A percentile compares a stretch with the other conserved stretches of the same genome.
Evolutionary conservation across 2,329 filamentous ascomycete species (phyloP).

Genomic region (Paecilomyces fulvus): DNA sequence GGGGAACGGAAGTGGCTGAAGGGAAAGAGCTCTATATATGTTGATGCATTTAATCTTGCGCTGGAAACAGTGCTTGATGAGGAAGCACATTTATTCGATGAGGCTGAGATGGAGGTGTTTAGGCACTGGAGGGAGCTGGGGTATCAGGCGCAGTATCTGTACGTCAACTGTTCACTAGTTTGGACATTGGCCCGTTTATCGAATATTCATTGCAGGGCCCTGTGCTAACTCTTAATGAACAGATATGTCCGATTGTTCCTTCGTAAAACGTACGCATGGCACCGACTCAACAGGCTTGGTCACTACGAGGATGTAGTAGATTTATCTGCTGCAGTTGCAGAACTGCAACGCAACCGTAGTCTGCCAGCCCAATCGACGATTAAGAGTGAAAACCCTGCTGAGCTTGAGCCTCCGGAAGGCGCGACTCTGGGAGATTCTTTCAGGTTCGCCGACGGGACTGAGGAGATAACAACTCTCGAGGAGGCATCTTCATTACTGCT

Average conservation of each 20-base stretch:
- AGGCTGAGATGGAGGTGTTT: conserved; percentile 70
- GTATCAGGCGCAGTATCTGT: conserved; percentile 90
- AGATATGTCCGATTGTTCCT: conserved; percentile 90
- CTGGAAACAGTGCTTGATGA: conserved; percentile 83
- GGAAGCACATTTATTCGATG: conserved; percentile 78
- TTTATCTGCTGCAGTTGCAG: conserved; percentile 55
- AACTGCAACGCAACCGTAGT: conserved; percentile 50
- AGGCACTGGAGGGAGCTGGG: conserved; percentile 60
- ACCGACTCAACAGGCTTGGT: conserved; percentile 66
- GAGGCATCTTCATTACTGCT: conserved; percentile 73
- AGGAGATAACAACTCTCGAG: conserved; percentile 68
- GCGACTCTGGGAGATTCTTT: conserved; percentile 51
- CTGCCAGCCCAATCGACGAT: conserved; percentile 44
- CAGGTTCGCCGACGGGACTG: conserved; percentile 71
- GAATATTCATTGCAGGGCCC: neutral
- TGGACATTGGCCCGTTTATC: too few species aligned
- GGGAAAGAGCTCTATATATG: conserved; percentile 84
- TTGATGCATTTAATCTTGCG: conserved; percentile 92
- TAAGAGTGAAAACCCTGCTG: conserved; percentile 34
- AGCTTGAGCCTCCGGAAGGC: conserved; percentile 40
- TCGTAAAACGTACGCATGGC: conserved; percentile 85
- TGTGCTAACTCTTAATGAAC: neutral
- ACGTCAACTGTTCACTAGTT: conserved; percentile 23
- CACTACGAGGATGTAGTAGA: conserved; percentile 80
- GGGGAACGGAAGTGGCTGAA: conserved; percentile 58